Conservation (phyloP, 768 basidiomycete species). For the Gymnopilus junonius region DNA sequence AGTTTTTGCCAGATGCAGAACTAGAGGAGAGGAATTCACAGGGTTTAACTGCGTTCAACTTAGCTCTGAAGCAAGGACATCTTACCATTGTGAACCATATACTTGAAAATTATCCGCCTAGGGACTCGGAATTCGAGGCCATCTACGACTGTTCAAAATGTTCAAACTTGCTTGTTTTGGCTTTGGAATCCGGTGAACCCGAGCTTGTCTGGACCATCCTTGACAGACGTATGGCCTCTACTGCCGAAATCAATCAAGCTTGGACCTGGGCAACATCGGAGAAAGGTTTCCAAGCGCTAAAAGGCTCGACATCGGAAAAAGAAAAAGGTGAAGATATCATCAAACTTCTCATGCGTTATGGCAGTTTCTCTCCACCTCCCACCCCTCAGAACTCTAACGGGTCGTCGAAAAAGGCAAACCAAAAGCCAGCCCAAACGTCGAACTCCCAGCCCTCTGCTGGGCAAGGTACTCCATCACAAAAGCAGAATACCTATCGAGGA, state of each 20-base stretch:
- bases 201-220: constrained; percentile 69
- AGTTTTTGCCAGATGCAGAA: constrained; percentile 60
- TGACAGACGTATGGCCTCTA: constrained; percentile 54
- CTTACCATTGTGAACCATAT: constrained; percentile 60
- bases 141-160: constrained; percentile 52
- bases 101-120: constrained; percentile 62
- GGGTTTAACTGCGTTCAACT: constrained; percentile 68
- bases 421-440: constrained; percentile 3
- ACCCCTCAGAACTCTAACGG: not conserved
- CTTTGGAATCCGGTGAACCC: constrained; percentile 64
- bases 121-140: constrained; percentile 48
- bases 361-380: constrained; percentile 3
- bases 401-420: not conserved
- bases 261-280: constrained; percentile 54
- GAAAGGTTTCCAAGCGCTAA: constrained; percentile 26
- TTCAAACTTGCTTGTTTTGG: constrained; percentile 55
- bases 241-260: constrained; percentile 51
- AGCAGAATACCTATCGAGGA: constrained; percentile 19
- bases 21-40: constrained; percentile 67
- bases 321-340: constrained; percentile 53
- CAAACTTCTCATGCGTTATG: constrained; percentile 43
- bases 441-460: not conserved
- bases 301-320: constrained; percentile 25
- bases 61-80: constrained; percentile 59
- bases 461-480: constrained; percentile 3